Conservation (phyloP, 345 rosid species). For the Sonneratia alba region DNA sequence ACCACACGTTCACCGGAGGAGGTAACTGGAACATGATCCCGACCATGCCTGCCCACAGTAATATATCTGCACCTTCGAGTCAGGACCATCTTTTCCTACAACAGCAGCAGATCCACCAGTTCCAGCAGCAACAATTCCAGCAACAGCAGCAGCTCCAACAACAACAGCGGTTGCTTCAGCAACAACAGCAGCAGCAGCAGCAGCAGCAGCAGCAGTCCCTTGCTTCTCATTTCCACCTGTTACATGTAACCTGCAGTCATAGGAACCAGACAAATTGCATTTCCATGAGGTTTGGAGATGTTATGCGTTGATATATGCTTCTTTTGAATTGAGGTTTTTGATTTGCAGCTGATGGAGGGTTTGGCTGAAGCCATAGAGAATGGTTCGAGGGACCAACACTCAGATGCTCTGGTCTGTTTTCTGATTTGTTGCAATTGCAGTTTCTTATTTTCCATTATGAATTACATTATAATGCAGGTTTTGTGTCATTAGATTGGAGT, state of each 20-base stretch:
- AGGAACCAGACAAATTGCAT: neutral
- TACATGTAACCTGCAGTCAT: slow-evolving; percentile 24
- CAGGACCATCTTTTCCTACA: slow-evolving; percentile 43
- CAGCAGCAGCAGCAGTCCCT: slow-evolving; percentile 70
- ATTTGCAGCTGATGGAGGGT: slow-evolving; percentile 59
- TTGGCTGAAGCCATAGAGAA: slow-evolving; percentile 55
- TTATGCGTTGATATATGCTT: neutral
- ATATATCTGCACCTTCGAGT: slow-evolving; percentile 39
- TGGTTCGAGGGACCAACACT: slow-evolving; percentile 71
- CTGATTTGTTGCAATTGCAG: slow-evolving; percentile 3
- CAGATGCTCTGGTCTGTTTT: slow-evolving; percentile 57
- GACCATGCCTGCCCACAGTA: slow-evolving; percentile 30
- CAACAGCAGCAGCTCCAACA: slow-evolving; percentile 22
- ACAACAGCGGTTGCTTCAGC: slow-evolving; percentile 44
- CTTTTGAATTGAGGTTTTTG: neutral
- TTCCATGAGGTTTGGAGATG: neutral
- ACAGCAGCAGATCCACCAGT: slow-evolving; percentile 18
- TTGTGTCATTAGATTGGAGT: slow-evolving; percentile 5
- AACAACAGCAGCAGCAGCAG: slow-evolving; percentile 29
- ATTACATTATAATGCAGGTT: slow-evolving; percentile 3
- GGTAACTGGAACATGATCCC: slow-evolving; percentile 43
- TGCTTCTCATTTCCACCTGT: slow-evolving; percentile 82
- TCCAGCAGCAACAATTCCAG: slow-evolving; percentile 17
- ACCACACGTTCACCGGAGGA: slow-evolving; percentile 37
- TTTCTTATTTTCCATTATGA: neutral